phyloP scores from a whole-genome alignment of 345 rosid genomes.

The Pistacia vera region DNA sequence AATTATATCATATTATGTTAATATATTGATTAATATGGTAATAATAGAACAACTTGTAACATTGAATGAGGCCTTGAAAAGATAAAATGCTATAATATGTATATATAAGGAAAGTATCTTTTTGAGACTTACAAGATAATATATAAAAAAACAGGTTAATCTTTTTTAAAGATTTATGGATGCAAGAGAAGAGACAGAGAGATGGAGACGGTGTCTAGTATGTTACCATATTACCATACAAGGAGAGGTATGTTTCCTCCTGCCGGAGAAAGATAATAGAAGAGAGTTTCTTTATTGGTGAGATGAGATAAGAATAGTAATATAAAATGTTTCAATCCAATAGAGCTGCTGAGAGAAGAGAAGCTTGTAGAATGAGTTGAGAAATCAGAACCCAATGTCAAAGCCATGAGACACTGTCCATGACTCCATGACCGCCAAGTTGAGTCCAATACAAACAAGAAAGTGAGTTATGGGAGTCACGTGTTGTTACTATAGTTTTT shows the following conservation, averaged over 20 bases:
- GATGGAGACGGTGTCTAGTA: not conserved
- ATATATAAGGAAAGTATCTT: too few species aligned
- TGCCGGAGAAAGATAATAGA: not conserved
- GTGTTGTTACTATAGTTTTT: not conserved
- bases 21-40: too few species aligned
- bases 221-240: not conserved
- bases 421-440: not conserved
- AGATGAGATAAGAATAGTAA: not conserved
- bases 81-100: too few species aligned
- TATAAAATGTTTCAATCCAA: too few species aligned
- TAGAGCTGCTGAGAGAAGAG: not conserved
- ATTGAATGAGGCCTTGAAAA: too few species aligned
- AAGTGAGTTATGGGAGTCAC: slow-evolving; percentile 6
- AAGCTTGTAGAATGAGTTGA: not conserved
- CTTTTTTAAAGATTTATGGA: not conserved
- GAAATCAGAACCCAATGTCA: too few species aligned
- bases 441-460: not conserved
- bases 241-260: not conserved
- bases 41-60: too few species aligned
- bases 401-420: not conserved
- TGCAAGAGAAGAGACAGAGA: not conserved
- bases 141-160: too few species aligned
- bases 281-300: not conserved
- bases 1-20: too few species aligned
- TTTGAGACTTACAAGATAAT: too few species aligned